These are phyloP conservation scores for Sporothrix globosa DNA, from an alignment of 2,329 filamentous ascomycete genomes.

Conservation along the genomic window DNA sequence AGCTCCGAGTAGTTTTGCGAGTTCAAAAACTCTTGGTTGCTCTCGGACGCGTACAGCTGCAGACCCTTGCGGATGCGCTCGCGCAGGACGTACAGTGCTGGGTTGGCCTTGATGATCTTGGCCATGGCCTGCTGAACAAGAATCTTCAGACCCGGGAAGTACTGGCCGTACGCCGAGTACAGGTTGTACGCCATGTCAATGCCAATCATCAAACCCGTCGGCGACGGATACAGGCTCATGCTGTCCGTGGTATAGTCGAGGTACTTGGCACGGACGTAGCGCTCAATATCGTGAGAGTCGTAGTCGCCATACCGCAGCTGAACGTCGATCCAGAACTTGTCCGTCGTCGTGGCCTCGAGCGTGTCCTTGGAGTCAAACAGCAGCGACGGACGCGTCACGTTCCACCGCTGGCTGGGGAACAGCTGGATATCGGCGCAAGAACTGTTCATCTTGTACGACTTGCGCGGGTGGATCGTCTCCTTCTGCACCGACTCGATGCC, in stretches of 20 bases:
- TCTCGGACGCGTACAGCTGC: conserved; percentile 96
- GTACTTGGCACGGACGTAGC: conserved; percentile 96
- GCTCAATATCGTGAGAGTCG: conserved; percentile 97
- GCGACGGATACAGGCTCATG: conserved; percentile 97
- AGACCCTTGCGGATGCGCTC: conserved; percentile 98
- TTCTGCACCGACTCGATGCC: conserved; percentile 98
- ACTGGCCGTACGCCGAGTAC: conserved; percentile 97
- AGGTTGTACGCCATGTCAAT: conserved; percentile 98
- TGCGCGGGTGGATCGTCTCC: conserved; percentile 97
- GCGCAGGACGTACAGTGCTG: conserved; percentile 90
- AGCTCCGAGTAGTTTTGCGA: conserved; percentile 99
- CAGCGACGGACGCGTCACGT: conserved; percentile 88
- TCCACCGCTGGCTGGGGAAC: conserved; percentile 99
- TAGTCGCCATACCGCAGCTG: conserved; percentile 92
- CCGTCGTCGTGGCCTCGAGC: conserved; percentile 90
- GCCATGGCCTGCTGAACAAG: conserved; percentile 98
- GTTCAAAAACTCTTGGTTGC: conserved; percentile 98
- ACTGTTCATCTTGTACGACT: conserved; percentile 99
- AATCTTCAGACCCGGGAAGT: conserved; percentile 96
- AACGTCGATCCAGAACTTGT: conserved; percentile 99
- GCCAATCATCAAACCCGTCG: conserved; percentile 95
- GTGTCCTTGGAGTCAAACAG: conserved; percentile 96
- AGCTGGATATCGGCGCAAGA: conserved; percentile 96
- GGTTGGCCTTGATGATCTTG: conserved; percentile 99
- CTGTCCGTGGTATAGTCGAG: conserved; percentile 98